Evolutionary conservation across 2,329 filamentous ascomycete species (phyloP).

Genomic region (Nemania bipapillata): DNA sequence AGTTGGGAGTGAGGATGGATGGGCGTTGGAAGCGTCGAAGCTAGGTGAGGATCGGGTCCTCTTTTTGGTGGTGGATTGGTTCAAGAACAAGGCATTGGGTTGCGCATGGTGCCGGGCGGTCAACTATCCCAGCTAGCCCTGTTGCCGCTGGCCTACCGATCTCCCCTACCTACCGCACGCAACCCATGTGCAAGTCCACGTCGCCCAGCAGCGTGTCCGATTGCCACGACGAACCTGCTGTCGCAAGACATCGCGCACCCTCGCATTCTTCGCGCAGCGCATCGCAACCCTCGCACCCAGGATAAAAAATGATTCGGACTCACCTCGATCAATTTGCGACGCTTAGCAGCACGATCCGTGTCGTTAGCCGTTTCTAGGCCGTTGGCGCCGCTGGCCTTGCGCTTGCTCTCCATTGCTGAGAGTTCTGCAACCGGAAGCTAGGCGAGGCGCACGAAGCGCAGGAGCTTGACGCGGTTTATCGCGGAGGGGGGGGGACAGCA

Average conservation of each 20-base stretch:
- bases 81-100: constrained; percentile 40
- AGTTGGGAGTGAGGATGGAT: constrained; percentile 32
- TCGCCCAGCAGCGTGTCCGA: constrained; percentile 8
- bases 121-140: constrained; percentile 25
- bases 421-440: constrained; percentile 22
- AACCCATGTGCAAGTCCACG: constrained; percentile 26
- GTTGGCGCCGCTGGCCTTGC: constrained; percentile 61
- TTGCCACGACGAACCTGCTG: constrained; percentile 18
- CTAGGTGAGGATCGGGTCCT: constrained; percentile 14
- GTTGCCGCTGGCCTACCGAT: constrained; percentile 16
- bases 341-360: constrained; percentile 65
- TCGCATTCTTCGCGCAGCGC: constrained; percentile 23
- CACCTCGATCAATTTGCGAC: constrained; percentile 65
- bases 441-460: constrained; percentile 35
- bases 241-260: constrained; percentile 39
- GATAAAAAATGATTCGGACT: constrained; percentile 42
- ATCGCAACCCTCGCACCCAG: constrained; percentile 25
- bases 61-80: constrained; percentile 25
- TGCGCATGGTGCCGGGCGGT: constrained; percentile 27
- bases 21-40: constrained; percentile 28
- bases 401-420: constrained; percentile 65
- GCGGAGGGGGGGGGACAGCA: constrained; percentile 30
- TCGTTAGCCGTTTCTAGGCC: constrained; percentile 57
- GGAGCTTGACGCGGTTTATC: constrained; percentile 37
- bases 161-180: constrained; percentile 17